These are phyloP conservation scores for Xylaria sp. DNA, from an alignment of 495 filamentous ascomycete genomes.

Conservation along the genomic window DNA sequence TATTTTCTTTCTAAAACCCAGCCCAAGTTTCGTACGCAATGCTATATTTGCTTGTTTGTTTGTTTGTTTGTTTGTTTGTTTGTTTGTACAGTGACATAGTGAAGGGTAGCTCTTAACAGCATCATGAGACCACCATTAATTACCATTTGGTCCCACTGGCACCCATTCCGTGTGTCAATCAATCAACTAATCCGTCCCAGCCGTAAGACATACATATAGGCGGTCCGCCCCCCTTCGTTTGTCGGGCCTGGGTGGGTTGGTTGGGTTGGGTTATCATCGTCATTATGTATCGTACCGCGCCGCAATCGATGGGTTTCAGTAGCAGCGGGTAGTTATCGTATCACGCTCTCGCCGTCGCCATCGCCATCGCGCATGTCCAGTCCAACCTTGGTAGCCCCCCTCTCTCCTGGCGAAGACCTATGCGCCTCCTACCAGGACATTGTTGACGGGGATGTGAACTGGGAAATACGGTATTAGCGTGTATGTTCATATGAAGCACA, in stretches of 20 bases:
- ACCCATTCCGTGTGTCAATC: constrained; percentile 7
- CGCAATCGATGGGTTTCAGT: neutral
- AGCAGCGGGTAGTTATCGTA: neutral
- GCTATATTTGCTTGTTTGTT: constrained; percentile 28
- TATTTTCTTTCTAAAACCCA: constrained; percentile 19
- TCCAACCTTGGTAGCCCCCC: neutral
- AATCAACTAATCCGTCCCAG: neutral
- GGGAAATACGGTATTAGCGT: neutral
- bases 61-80: constrained; percentile 31
- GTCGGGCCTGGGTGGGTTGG: neutral
- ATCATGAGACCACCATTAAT: constrained; percentile 8
- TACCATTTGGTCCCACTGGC: constrained; percentile 16
- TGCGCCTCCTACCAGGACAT: constrained; percentile 55
- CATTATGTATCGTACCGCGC: constrained; percentile 19
- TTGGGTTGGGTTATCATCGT: neutral
- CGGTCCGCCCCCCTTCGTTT: neutral
- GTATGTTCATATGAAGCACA: neutral
- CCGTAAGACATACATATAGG: neutral
- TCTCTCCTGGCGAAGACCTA: constrained; percentile 31
- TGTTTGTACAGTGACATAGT: constrained; percentile 33
- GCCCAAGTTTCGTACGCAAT: constrained; percentile 27
- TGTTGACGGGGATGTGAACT: constrained; percentile 50
- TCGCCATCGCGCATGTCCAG: neutral
- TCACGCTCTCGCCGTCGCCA: constrained; percentile 5
- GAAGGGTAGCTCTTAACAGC: constrained; percentile 13